Percentiles rank a stretch among this genome's conserved stretches.
phyloP scores from a whole-genome alignment of 2,329 filamentous ascomycete genomes.

The Fusarium circinatum region DNA sequence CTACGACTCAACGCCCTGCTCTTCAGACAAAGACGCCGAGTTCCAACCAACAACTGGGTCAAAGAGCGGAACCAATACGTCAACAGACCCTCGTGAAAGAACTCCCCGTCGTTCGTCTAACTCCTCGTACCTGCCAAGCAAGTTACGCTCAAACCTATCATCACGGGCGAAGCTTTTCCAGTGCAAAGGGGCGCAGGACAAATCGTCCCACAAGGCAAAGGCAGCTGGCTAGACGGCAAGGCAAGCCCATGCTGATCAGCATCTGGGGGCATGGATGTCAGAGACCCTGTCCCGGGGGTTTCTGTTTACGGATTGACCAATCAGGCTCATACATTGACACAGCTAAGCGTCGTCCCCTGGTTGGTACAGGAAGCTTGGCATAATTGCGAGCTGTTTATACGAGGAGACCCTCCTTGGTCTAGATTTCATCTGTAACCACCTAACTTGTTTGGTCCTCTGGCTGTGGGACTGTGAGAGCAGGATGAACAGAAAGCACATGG shows the following conservation, averaged over 20 bases:
- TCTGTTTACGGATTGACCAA: constrained; percentile 25
- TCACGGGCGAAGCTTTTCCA: constrained; percentile 12
- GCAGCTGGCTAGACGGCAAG: not conserved
- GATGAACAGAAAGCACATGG: constrained; percentile 11
- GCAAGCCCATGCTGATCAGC: constrained; percentile 14
- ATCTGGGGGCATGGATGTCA: constrained; percentile 17
- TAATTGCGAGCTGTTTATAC: constrained; percentile 15
- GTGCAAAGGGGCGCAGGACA: not conserved
- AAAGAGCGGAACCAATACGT: not conserved
- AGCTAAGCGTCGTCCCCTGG: not conserved
- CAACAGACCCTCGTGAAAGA: not conserved
- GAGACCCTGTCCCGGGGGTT: constrained; percentile 16
- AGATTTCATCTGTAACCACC: constrained; percentile 9
- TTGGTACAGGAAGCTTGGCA: constrained; percentile 17
- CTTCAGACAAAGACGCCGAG: constrained; percentile 11
- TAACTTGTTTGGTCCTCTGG: not conserved
- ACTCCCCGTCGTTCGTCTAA: not conserved
- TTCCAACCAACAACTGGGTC: not conserved
- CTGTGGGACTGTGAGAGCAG: not conserved
- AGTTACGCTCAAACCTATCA: constrained; percentile 11
- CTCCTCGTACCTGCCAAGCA: constrained; percentile 22
- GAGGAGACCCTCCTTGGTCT: constrained; percentile 20
- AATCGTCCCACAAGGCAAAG: constrained; percentile 23
- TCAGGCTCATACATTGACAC: not conserved
- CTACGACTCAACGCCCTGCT: constrained; percentile 8